A percentile compares a stretch with the other conserved stretches of the same genome.
Evolutionary conservation across 148 eudicot species (phyloP).

Genomic region (Nepenthes gracilis): DNA sequence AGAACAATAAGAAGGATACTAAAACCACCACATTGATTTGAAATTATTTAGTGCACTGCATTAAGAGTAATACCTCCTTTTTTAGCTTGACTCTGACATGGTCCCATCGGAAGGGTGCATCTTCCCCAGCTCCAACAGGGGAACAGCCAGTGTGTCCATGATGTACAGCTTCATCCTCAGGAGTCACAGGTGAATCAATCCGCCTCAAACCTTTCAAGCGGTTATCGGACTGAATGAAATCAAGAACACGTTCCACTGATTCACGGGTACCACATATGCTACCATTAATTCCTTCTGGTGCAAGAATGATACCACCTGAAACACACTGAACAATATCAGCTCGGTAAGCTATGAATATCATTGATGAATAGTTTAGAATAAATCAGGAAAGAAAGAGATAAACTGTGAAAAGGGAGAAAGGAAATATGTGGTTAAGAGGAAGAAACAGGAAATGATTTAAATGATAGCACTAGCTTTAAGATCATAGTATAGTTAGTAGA

Average conservation of each 20-base stretch:
- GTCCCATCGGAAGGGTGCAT: slow-evolving; percentile 97
- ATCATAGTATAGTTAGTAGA: too few species aligned
- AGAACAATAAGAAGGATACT: not conserved
- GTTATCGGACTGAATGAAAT: slow-evolving; percentile 65
- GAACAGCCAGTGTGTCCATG: slow-evolving; percentile 89
- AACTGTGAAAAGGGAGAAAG: too few species aligned
- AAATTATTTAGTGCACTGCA: slow-evolving; percentile 5
- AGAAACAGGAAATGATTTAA: too few species aligned
- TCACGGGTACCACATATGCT: slow-evolving; percentile 85
- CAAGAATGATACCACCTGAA: slow-evolving; percentile 99
- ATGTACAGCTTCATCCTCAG: slow-evolving; percentile 96
- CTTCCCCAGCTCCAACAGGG: slow-evolving; percentile 98
- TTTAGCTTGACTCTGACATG: slow-evolving; percentile 96
- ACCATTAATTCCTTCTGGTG: slow-evolving; percentile 97
- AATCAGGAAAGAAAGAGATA: too few species aligned
- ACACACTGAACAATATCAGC: slow-evolving; percentile 85
- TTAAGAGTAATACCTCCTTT: slow-evolving; percentile 57
- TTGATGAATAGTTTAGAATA: too few species aligned
- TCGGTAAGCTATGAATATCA: slow-evolving; percentile 36
- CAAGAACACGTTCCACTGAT: slow-evolving; percentile 69
- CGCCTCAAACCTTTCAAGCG: slow-evolving; percentile 69
- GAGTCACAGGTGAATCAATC: slow-evolving; percentile 87
- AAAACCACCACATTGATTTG: not conserved
- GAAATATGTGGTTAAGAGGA: too few species aligned
- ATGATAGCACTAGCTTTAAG: too few species aligned